Evolutionary conservation across 2,329 filamentous ascomycete species (phyloP), one percentile per base, ranked within the genome.

Genomic region (Colletotrichum neosansevieriae): DNA sequence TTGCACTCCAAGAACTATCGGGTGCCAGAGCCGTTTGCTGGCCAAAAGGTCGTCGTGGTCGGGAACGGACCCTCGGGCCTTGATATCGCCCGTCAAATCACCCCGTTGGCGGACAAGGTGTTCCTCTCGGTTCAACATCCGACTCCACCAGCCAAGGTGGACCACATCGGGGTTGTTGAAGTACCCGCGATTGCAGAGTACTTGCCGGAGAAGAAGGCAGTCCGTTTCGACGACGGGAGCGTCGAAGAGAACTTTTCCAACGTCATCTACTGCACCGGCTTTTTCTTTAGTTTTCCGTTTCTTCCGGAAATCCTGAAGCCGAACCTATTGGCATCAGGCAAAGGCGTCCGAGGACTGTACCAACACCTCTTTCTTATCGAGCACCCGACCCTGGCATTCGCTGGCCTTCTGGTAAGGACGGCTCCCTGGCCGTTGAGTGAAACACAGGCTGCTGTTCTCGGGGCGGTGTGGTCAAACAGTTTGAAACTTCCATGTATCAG

Each of bases 391-490:
- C 82, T 98, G 1, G 91, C 88, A 0, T 94, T 98, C 75, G 85
- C 92, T 0, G 89, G 88, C 0, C 82, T 98, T 44, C 90, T 92
- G 15, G 91, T 94, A 75, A 92, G 91, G 72, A 88, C 96, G n/a
- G 91, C 97, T n/a, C 95, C 95, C 0, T 97, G 97, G 76, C 91
- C 93, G 0, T 74, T 96, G 1, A 86, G 90, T 0, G 94, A 98
- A 80, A 89, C 88, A 6, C 94, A 98, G 78, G 89, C 89, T 1
- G 91, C 94, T 0, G 87, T 93, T 0, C 84, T 97, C 51, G 89
- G 94, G 2, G 88, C 93, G 1, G 86, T 94, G 0, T 97, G 93
- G 87, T 88, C 93, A 1, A 91, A 92, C 38, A 81, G 88, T 1
- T 81, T 97, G 1, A 71, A 79, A 0, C 81, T 97, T 9, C 94